phyloP scores from a whole-genome alignment of 2,329 filamentous ascomycete genomes.

The Cladosporium oxysporum region DNA sequence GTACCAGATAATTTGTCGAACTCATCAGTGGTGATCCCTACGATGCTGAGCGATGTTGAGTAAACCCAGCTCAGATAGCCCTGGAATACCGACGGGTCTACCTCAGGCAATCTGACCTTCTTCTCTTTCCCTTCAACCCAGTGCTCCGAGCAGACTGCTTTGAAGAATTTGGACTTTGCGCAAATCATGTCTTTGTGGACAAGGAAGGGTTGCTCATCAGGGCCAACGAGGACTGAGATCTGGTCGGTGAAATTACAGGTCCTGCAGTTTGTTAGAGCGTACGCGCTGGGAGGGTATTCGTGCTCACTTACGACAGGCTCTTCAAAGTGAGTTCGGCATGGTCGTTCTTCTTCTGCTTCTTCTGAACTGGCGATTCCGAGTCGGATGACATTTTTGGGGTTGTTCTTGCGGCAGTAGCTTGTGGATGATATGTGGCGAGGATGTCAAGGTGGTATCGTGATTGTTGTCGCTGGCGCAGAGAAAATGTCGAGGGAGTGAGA shows the following conservation, averaged over 20 bases:
- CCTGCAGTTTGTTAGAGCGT: background rate
- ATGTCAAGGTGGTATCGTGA: no score
- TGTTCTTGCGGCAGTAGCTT: no score
- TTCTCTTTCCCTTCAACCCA: slow-evolving; percentile 20
- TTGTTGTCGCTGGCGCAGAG: no score
- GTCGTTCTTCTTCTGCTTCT: background rate
- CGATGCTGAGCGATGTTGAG: no score
- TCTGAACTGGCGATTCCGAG: no score
- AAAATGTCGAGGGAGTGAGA: no score
- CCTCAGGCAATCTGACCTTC: slow-evolving; percentile 12
- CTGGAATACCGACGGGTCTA: no score
- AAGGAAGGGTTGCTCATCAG: slow-evolving; percentile 14
- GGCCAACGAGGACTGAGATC: slow-evolving; percentile 21
- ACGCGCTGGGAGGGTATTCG: no score
- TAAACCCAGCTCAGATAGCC: no score
- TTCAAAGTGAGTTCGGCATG: background rate
- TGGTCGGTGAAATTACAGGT: background rate
- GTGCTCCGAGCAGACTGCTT: slow-evolving; percentile 15
- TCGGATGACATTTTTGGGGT: background rate
- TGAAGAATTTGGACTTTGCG: slow-evolving; percentile 23
- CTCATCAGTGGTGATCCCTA: no score
- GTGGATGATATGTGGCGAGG: no score
- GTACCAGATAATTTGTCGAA: no score
- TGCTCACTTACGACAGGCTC: background rate
- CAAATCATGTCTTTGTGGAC: slow-evolving; percentile 24